Base-by-base conservation (phyloP, 176 grass and related monocot genomes). In the Pontederia crassipes region DNA sequence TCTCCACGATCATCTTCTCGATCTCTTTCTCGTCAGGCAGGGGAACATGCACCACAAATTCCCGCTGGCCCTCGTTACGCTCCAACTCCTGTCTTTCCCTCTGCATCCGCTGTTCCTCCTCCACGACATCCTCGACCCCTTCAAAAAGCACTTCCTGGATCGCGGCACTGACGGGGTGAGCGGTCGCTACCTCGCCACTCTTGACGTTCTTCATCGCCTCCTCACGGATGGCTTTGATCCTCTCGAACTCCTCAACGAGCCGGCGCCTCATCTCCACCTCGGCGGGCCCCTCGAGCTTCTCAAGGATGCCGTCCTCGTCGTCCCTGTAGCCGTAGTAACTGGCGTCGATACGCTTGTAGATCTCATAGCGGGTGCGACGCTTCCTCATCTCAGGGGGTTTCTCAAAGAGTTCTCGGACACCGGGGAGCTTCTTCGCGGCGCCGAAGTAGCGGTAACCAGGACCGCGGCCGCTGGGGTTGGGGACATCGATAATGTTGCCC, bases 401-500 rank as follows among this genome's bases (percentile, higher is more conserved):
- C 49, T 96, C 92, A 8, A 96, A 96, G 66, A 96, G 92, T 74
- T 96, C 83, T 1, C 86, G 86, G 58, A 96, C 83, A 56, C 86
- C 86, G 0, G 92, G 92, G 17, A 96, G 78, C 78, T 96, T 96
- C 81, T 89, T 96, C 45, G 92, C 92, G 3, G 92, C 92, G 18
- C 92, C 92, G 26, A 97, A 97, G 72, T 97, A 97, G 24, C 87
- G 86, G 81, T 97, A 97, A 6, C 92, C 92, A 1, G 87, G 92
- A 2, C 92, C 92, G 8, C 92, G 79, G 46, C 87, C 79, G 4
- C 86, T 91, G 40, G 92, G 86, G 57, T 97, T 97, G 53, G 92
- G 87, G 58, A 97, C 67, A 74, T 89, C 78, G 53, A 97, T 74
- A 59, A 97, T 91, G 78, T 97, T 97, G n/a, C 87, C 84, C 58